Percentiles rank a stretch among this genome's conserved stretches.
These are phyloP conservation scores for Oryza officinalis DNA, from an alignment of 176 grass and related monocot species.

Conservation along the genomic window DNA sequence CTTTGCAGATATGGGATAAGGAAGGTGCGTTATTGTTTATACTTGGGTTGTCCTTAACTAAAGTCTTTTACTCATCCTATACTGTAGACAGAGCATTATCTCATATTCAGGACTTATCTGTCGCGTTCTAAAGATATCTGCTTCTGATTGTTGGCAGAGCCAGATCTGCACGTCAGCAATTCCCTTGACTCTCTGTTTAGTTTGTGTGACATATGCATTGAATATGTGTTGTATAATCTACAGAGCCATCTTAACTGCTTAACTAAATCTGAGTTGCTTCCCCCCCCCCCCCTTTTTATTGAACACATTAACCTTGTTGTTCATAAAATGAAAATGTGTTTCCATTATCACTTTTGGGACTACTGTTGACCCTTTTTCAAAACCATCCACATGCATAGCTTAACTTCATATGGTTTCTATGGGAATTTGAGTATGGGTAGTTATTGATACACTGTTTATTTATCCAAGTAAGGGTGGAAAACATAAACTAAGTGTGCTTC, in stretches of 20 bases:
- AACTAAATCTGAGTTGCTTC: neutral
- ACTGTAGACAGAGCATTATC: neutral
- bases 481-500: neutral
- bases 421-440: neutral
- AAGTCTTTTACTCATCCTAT: neutral
- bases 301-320: neutral
- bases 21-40: constrained; percentile 65
- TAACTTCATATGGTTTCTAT: neutral
- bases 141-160: neutral
- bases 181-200: neutral
- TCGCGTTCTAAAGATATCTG: neutral
- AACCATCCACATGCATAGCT: neutral
- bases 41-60: neutral
- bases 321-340: too few relatives aligned
- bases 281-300: neutral
- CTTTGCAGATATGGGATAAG: constrained; percentile 99
- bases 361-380: neutral
- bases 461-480: neutral
- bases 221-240: neutral
- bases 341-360: neutral
- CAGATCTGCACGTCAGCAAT: neutral
- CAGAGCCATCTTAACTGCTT: neutral
- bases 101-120: neutral
- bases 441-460: neutral
- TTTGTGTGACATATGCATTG: neutral